Conservation (phyloP, 2,329 filamentous ascomycete species). For the Tolypocladium tropicale region DNA sequence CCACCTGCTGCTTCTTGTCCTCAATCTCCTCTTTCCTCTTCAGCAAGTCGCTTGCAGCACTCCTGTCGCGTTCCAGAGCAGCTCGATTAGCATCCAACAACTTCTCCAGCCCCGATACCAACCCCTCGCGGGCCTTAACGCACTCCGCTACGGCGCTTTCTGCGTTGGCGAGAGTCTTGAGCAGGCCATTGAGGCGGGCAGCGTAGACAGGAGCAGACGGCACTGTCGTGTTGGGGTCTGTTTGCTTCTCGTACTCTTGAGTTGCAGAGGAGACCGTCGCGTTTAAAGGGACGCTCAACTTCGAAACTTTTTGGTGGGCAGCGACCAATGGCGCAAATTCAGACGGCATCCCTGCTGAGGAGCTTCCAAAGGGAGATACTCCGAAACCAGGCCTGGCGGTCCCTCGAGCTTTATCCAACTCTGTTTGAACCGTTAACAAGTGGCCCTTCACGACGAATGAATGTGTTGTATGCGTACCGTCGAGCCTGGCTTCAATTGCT, state of each 20-base stretch:
- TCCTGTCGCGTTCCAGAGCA: slow-evolving; percentile 60
- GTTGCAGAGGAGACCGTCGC: slow-evolving; percentile 60
- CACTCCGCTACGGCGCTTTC: slow-evolving; percentile 83
- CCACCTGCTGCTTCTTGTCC: slow-evolving; percentile 75
- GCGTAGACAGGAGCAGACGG: slow-evolving; percentile 87
- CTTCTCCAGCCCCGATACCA: slow-evolving; percentile 75
- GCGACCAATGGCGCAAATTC: slow-evolving; percentile 71
- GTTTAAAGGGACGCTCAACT: slow-evolving; percentile 58
- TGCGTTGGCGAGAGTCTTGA: slow-evolving; percentile 79
- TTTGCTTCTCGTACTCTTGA: slow-evolving; percentile 75
- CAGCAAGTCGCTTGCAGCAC: slow-evolving; percentile 51
- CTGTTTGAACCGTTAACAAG: slow-evolving; percentile 25
- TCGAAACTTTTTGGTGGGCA: slow-evolving; percentile 63
- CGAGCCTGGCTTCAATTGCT: slow-evolving; percentile 68
- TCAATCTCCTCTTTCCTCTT: slow-evolving; percentile 66
- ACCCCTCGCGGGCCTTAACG: slow-evolving; percentile 70
- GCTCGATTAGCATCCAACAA: slow-evolving; percentile 64
- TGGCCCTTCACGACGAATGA: neutral
- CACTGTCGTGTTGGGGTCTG: slow-evolving; percentile 54
- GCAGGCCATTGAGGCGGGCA: slow-evolving; percentile 76
- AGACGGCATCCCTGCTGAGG: slow-evolving; percentile 44
- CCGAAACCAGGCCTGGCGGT: slow-evolving; percentile 39
- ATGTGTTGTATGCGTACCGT: slow-evolving; percentile 43
- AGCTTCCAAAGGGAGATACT: slow-evolving; percentile 50
- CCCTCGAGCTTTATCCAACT: slow-evolving; percentile 51